These are phyloP conservation scores for Ganoderma leucocontextum DNA, from an alignment of 1,284 basidiomycete genomes.

Conservation along the genomic window DNA sequence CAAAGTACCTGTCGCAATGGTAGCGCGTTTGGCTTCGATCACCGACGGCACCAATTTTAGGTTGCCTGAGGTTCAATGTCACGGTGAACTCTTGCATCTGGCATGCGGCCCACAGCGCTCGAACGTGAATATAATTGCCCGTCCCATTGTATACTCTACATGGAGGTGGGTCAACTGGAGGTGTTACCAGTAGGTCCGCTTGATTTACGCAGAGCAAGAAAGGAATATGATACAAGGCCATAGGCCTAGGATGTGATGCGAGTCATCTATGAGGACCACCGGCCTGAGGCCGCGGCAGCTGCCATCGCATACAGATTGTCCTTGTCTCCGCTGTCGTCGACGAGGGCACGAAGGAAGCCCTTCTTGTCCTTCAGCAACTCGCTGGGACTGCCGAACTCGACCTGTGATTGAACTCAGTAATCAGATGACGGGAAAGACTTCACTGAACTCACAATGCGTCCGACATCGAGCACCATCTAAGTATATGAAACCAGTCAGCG, in stretches of 20 bases:
- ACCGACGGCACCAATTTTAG: conserved; percentile 71
- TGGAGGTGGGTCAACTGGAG: no score
- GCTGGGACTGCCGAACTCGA: conserved; percentile 68
- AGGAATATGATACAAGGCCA: no score
- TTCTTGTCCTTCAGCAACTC: conserved; percentile 61
- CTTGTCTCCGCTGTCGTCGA: conserved; percentile 64
- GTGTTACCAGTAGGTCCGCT: no score
- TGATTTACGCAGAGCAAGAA: no score
- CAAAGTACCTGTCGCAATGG: conserved; percentile 77
- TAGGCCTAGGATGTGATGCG: neutral
- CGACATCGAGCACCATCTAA: conserved; percentile 51
- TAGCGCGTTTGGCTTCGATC: conserved; percentile 89
- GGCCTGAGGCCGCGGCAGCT: conserved; percentile 1
- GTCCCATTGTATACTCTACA: no score
- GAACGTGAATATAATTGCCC: no score
- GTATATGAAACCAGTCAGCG: neutral
- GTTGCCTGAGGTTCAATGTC: conserved; percentile 56
- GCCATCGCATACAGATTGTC: conserved; percentile 57
- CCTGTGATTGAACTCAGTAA: conserved; percentile 41
- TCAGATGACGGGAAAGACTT: neutral
- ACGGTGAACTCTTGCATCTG: no score
- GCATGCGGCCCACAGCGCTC: no score
- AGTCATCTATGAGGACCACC: neutral
- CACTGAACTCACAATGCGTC: conserved; percentile 41
- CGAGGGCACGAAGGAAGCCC: conserved; percentile 62